Evolutionary conservation across 1,284 basidiomycete species (phyloP).

Genomic region (Naganishia liquefaciens): DNA sequence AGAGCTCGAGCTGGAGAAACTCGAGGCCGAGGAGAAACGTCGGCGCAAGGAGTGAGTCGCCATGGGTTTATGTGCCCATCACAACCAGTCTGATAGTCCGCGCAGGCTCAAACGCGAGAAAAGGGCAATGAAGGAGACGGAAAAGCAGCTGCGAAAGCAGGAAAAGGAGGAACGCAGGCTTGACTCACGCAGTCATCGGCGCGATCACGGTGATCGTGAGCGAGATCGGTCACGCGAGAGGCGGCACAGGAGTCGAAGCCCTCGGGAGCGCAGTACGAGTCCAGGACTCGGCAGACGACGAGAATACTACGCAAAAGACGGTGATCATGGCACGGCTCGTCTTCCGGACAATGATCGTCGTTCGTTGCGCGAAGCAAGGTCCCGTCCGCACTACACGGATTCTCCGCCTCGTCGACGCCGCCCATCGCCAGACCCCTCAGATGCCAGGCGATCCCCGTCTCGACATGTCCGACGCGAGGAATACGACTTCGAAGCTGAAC

Average conservation of each 20-base stretch:
- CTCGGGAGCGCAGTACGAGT: constrained; percentile 25
- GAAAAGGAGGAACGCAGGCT: constrained; percentile 41
- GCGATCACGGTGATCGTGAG: constrained; percentile 20
- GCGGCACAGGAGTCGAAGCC: not conserved
- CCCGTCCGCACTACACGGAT: no score
- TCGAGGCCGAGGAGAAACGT: constrained; percentile 47
- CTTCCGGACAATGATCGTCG: not conserved
- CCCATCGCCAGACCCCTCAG: constrained; percentile 1
- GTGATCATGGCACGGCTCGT: not conserved
- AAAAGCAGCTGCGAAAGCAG: constrained; percentile 46
- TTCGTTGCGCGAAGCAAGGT: not conserved
- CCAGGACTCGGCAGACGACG: constrained; percentile 30
- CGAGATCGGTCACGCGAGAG: constrained; percentile 16
- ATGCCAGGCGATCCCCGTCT: constrained; percentile 21
- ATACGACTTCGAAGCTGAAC: constrained; percentile 29
- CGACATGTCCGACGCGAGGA: constrained; percentile 29
- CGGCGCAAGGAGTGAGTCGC: constrained; percentile 50
- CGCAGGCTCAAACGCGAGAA: constrained; percentile 50
- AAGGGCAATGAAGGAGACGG: constrained; percentile 45
- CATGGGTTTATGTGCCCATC: no score
- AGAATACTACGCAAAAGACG: constrained; percentile 5
- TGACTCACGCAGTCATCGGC: constrained; percentile 26
- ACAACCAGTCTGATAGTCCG: not conserved
- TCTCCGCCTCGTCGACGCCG: no score
- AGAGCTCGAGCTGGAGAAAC: constrained; percentile 43